These are phyloP conservation scores for Gynostemma pentaphyllum DNA, from an alignment of 306 rosid genomes.

Conservation along the genomic window DNA sequence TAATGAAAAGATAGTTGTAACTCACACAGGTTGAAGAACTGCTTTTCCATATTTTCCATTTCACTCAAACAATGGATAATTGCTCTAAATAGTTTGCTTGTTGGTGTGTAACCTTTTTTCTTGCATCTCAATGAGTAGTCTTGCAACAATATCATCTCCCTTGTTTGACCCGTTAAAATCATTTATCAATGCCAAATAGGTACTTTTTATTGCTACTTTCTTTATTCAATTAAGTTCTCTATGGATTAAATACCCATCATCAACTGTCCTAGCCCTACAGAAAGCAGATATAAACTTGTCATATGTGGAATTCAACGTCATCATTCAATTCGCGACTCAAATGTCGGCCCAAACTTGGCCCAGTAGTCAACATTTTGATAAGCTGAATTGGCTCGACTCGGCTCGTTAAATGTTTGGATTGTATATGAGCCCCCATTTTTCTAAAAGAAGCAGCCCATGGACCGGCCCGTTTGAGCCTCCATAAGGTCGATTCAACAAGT, in stretches of 20 bases:
- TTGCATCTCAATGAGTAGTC: constrained; percentile 64
- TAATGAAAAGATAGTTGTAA: constrained; percentile 29
- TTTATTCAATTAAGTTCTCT: constrained; percentile 24
- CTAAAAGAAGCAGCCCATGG: too few species aligned
- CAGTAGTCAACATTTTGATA: too few species aligned
- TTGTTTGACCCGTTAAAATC: constrained; percentile 28
- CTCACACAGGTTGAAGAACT: constrained; percentile 30
- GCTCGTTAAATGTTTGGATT: too few species aligned
- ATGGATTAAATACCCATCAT: constrained; percentile 40
- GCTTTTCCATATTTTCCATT: constrained; percentile 35
- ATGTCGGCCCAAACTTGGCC: too few species aligned
- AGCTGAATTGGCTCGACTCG: too few species aligned
- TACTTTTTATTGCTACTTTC: constrained; percentile 5
- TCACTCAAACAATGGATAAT: constrained; percentile 35
- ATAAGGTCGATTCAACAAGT: too few species aligned
- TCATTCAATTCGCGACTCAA: too few species aligned
- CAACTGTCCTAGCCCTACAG: constrained; percentile 41
- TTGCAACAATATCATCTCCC: constrained; percentile 56
- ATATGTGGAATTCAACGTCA: constrained; percentile 11
- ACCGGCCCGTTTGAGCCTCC: too few species aligned
- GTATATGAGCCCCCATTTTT: too few species aligned
- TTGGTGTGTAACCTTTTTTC: constrained; percentile 30
- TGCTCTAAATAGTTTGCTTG: too few species aligned
- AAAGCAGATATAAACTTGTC: constrained; percentile 39
- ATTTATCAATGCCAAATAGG: constrained; percentile 37